A percentile compares a stretch with the other conserved stretches of the same genome.
Conservation (phyloP, 2,329 filamentous ascomycete species). For the Gaeumannomyces tritici region DNA sequence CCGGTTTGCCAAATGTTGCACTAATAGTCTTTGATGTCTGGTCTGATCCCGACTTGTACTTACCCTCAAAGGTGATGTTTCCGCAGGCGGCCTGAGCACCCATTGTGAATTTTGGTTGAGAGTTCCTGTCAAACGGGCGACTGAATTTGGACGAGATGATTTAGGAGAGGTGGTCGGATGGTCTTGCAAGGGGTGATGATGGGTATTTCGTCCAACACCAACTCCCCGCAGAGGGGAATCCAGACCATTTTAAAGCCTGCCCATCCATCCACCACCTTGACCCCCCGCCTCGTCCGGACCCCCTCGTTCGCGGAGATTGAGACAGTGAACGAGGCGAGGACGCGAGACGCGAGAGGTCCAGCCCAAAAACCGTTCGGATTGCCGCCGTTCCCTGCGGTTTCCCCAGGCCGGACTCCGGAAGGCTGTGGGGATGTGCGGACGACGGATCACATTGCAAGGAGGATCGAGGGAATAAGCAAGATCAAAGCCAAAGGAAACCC, state of each 20-base stretch:
- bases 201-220: neutral
- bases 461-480: neutral
- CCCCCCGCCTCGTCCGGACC: neutral
- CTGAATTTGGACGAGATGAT: neutral
- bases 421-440: neutral
- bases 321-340: neutral
- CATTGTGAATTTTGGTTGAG: neutral
- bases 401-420: conserved; percentile 1
- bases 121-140: neutral
- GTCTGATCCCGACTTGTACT: neutral
- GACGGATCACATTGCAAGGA: no score
- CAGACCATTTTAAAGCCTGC: neutral
- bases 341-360: neutral
- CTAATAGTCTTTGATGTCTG: no score
- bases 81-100: neutral
- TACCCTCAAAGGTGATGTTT: neutral
- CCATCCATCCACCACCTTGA: no score
- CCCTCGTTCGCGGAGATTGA: neutral
- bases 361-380: neutral
- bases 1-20: neutral
- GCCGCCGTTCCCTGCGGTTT: neutral
- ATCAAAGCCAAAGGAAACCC: neutral
- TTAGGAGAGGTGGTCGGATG: neutral
- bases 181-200: neutral
- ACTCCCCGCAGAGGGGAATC: neutral